Evolutionary conservation across 495 filamentous ascomycete species (phyloP), one percentile per base, ranked within the genome.

Genomic region (Glutinoglossum americanum): DNA sequence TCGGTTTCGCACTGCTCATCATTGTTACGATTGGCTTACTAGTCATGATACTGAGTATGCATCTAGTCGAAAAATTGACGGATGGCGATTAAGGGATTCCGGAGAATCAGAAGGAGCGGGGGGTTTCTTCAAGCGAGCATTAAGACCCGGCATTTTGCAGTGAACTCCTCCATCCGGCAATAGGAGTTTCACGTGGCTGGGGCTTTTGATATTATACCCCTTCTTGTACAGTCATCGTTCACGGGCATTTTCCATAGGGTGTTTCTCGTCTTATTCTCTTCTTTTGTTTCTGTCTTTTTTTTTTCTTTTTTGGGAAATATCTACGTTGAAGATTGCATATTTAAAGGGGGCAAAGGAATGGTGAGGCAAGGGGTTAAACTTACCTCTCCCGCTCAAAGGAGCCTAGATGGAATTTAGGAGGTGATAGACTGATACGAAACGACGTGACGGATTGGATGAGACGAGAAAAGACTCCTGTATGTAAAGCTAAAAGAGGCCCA

Each of bases 41-140:
- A 13, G 56, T 64, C 7, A 62, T 66, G 59, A 47, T 65, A 13
- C 49, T 63, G 47, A 60, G 59, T 30, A 60, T 66, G 35, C 23
- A 30, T 2, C 19, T 60, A 3, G 21, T 60, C 1, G 62, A 57
- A 33, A n/a, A 28, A 23, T 33, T 62, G 9, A 56, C 54, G 13
- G 63, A 62, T n/a, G 58, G 63, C 3, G 57, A 59, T 33, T 59
- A 53, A 55, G 26, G 41, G 9, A 19, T 45, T 41, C 15, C 37
- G 5, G 37, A 41, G 37, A 35, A 11, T 15, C 8, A 17, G 15
- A 15, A 41, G 37, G 15, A 41, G 15, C 1, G 6, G 10, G 37
- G 37, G 13, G 13, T 13, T 41, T 41, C 37, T 41, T 41, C 13
- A 41, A 41, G 6, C 37, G 37, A 41, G 37, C 5, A 41, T 41